Conservation (phyloP, 352 stramenopile genomes). For the Phytophthora constricta region DNA sequence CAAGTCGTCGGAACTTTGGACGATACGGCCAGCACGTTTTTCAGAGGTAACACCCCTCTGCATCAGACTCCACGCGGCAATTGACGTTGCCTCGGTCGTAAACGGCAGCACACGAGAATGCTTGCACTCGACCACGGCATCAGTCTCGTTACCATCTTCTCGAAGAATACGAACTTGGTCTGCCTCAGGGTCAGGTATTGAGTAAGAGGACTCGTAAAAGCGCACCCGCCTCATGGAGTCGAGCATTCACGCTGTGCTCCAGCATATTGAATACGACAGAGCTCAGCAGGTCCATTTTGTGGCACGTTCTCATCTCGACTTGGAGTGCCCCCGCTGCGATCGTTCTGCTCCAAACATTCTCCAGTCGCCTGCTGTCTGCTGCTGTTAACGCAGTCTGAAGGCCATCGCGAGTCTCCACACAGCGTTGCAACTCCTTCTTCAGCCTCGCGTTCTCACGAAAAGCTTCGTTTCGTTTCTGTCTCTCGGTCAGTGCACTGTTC, state of each 20-base stretch:
- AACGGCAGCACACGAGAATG: conserved; percentile 23
- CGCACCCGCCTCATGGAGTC: conserved; percentile 5
- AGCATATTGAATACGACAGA: conserved; percentile 5
- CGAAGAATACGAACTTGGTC: conserved; percentile 25
- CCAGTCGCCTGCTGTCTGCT: conserved; percentile 5
- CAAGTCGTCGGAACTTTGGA: conserved; percentile 2
- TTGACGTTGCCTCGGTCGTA: conserved; percentile 2
- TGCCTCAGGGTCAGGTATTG: background rate
- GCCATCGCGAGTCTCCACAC: conserved; percentile 9
- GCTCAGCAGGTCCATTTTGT: background rate
- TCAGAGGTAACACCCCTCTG: conserved; percentile 7
- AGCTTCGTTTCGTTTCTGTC: background rate
- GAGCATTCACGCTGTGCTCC: conserved; percentile 8
- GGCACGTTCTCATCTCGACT: background rate
- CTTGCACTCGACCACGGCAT: conserved; percentile 20
- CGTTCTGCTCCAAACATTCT: conserved; percentile 7
- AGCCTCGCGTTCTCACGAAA: conserved; percentile 16
- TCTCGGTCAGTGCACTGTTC: conserved; percentile 14
- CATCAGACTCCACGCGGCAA: conserved; percentile 17
- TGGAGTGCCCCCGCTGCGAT: conserved; percentile 7
- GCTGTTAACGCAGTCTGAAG: conserved; percentile 16
- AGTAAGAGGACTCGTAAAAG: background rate
- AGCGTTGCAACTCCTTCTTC: conserved; percentile 18
- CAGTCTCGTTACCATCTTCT: conserved; percentile 1
- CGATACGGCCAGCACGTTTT: background rate